A percentile compares a stretch with the other conserved stretches of the same genome.
These are phyloP conservation scores for Skeletonema menzelii DNA, from an alignment of 108 stramenopile species.

Conservation along the genomic window DNA sequence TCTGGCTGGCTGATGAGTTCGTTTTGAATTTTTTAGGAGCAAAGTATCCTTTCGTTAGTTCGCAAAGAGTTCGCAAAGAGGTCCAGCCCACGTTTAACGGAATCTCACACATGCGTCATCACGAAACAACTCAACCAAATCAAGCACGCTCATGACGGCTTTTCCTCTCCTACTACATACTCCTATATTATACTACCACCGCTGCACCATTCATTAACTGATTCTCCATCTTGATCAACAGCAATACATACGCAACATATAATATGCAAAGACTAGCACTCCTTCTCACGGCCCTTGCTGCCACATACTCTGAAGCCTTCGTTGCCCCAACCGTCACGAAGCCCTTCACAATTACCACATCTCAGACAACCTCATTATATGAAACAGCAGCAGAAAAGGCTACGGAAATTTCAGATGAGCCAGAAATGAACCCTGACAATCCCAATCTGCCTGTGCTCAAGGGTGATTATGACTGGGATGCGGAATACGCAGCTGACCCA, in stretches of 20 bases:
- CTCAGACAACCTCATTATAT: background rate
- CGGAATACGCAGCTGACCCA: constrained; percentile 74
- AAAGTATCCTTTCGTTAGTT: too few species aligned
- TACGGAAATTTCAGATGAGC: constrained; percentile 40
- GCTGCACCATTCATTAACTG: too few species aligned
- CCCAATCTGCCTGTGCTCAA: constrained; percentile 77
- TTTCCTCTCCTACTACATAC: too few species aligned
- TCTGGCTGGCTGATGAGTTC: too few species aligned
- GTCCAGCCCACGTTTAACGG: too few species aligned
- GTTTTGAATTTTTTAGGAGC: too few species aligned
- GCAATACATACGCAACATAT: background rate
- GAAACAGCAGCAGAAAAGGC: constrained; percentile 11
- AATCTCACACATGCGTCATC: constrained; percentile 1
- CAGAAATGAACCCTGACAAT: constrained; percentile 72
- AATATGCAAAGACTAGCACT: constrained; percentile 12
- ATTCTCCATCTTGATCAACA: background rate
- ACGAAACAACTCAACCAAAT: background rate
- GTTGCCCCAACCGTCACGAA: constrained; percentile 6
- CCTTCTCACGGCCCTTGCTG: constrained; percentile 18
- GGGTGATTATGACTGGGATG: constrained; percentile 91
- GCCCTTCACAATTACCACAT: constrained; percentile 3
- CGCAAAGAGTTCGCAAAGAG: too few species aligned
- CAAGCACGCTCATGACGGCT: too few species aligned
- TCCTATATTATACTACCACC: too few species aligned
- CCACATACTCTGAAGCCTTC: constrained; percentile 11